phyloP scores from a whole-genome alignment of 768 basidiomycete genomes.

The Hydnomerulius pinastri region DNA sequence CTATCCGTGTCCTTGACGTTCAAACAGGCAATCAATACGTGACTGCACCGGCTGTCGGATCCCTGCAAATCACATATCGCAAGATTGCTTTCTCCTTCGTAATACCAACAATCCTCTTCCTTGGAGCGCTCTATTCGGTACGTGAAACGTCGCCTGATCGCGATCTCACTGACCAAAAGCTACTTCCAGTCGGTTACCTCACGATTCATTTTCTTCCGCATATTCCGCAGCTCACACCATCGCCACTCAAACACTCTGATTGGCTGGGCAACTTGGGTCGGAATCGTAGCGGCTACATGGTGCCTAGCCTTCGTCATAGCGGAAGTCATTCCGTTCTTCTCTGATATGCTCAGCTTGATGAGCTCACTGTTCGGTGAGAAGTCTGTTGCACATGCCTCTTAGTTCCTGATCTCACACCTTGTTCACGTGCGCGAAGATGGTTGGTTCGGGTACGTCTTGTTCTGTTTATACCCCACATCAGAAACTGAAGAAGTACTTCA shows the following conservation, averaged over 20 bases:
- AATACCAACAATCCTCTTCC: constrained; percentile 46
- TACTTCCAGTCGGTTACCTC: constrained; percentile 44
- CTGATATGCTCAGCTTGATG: constrained; percentile 43
- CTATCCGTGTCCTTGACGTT: background rate
- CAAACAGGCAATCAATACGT: constrained; percentile 42
- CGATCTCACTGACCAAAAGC: too few species aligned
- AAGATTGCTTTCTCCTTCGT: constrained; percentile 49
- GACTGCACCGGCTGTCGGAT: constrained; percentile 45
- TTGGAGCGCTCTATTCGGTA: constrained; percentile 48
- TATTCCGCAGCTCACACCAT: constrained; percentile 40
- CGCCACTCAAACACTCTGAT: constrained; percentile 35
- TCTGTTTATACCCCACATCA: background rate
- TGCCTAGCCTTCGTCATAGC: constrained; percentile 36
- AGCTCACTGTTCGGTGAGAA: constrained; percentile 42
- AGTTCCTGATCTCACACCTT: constrained; percentile 9
- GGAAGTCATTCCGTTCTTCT: constrained; percentile 40
- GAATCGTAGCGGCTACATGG: constrained; percentile 36
- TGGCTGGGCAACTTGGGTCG: constrained; percentile 35
- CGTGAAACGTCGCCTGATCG: constrained; percentile 10
- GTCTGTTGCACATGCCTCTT: constrained; percentile 15
- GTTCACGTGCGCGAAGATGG: constrained; percentile 18
- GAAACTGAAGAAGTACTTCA: background rate
- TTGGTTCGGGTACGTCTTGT: constrained; percentile 31
- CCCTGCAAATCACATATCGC: constrained; percentile 36
- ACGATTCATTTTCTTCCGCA: constrained; percentile 48